phyloP scores from a whole-genome alignment of 139 green algal genomes.

The Mesotaenium endlicherianum region DNA sequence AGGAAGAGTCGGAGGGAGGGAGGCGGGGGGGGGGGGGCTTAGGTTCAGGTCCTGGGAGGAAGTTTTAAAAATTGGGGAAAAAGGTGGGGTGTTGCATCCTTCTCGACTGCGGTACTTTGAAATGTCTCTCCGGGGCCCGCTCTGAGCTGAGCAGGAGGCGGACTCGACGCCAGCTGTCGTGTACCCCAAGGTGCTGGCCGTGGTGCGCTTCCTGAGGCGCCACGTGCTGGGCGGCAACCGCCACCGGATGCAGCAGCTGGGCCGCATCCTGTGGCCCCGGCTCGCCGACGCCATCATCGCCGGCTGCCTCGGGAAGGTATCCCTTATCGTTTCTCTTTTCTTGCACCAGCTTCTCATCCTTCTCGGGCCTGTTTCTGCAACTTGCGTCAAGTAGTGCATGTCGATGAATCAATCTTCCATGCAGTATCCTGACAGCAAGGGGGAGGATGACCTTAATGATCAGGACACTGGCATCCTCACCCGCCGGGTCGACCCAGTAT shows the following conservation, averaged over 20 bases:
- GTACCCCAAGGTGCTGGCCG: conserved; percentile 13
- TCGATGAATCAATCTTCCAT: too few species aligned
- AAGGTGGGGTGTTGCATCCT: background rate
- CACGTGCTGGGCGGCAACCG: background rate
- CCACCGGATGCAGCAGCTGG: conserved; percentile 1
- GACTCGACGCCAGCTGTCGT: conserved; percentile 5
- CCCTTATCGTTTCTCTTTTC: background rate
- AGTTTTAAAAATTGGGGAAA: background rate
- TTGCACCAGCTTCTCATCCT: too few species aligned
- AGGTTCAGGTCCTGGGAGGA: background rate
- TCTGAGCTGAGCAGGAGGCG: conserved; percentile 8
- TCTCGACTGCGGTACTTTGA: background rate
- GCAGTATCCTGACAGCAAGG: too few species aligned
- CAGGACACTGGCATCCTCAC: too few species aligned
- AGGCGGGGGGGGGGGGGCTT: background rate
- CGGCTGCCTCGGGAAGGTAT: conserved; percentile 6
- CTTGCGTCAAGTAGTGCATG: too few species aligned
- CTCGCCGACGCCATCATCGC: conserved; percentile 8
- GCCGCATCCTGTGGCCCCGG: conserved; percentile 12
- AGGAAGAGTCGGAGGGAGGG: background rate
- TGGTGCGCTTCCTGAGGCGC: background rate
- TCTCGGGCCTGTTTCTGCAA: too few species aligned
- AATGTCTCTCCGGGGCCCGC: background rate
- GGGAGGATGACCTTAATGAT: too few species aligned
- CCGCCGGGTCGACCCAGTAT: too few species aligned